Base-by-base conservation (phyloP, 225 moss, liverwort and hornwort species). In the Neckera pumila region DNA sequence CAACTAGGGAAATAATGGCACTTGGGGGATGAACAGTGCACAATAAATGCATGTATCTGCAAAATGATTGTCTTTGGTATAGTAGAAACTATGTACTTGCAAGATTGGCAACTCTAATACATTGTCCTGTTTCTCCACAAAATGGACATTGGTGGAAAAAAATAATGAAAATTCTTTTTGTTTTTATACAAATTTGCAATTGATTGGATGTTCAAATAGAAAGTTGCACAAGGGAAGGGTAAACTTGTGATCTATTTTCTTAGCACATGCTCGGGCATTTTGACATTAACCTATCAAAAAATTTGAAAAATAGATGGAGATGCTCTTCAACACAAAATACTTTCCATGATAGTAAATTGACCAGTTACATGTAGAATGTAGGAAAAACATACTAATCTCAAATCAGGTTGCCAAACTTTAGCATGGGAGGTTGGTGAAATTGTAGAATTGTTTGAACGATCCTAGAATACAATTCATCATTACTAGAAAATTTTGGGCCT, bases 151-250 rank as follows among this genome's bases (percentile, higher is more conserved):
- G 43, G 17, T 73, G 1, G 12, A 17, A 45, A 11, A 43, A 17
- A 34, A 17, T 30, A 34, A 73, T 53, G 3, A 1, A 34, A 28
- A 3, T 15, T 53, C 5, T 14, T 21, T 34, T 34, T 76, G 19
- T 12, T 74, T 74, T 47, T 31, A 5, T 31, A 31, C 10, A 31
- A 19, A 31, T 6, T 43, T 74, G 3, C 21, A 22, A 53, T 53
- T 76, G 22, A 6, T 76, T 76, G 3, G 6, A 53, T 74, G 51
- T 53, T 21, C 22, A 21, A 33, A 20, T 14, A 33, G 2, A 1
- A 2, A 22, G 0, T 49, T 76, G 21, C 14, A 33, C 0, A 0
- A 0, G 17, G 3, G 5, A 4, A 12, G 21, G 17, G 3, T 20
- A 33, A 19, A 20, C 3, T 21, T 75, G 49, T 33, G 9, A 31